Base-by-base conservation (phyloP, 805 yeast species). In the Candida pseudofarinosa region DNA sequence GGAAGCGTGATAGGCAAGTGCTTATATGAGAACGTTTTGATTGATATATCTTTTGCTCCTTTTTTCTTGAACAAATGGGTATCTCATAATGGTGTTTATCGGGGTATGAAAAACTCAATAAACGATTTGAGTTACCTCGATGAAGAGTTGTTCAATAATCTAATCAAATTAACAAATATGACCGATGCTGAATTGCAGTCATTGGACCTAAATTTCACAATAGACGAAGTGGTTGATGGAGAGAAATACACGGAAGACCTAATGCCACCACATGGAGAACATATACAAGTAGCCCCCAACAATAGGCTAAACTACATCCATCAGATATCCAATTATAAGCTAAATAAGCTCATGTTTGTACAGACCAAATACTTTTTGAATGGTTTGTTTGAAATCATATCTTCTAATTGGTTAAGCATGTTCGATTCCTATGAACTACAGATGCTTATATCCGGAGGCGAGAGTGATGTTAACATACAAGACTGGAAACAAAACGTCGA, bases 1-100 rank as follows among this genome's bases (percentile, higher is more conserved):
- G 99, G 99, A 0, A 81, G 75, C 66, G 69, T 89, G 4, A 71
- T 91, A 36, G 99, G 97, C 1, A 91, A 89, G 58, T 90, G 97
- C 55, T 67, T 91, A 3, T 88, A 87, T 58, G 96, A 88, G 42
- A 81, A 81, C 40, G 83, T 89, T 3, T 68, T 91, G 48, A 79
- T 91, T 5, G 95, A 90, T 60, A 77, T 87, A 18, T 76, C 81
- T 14, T 90, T 91, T 73, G 89, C 97, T 0, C 86, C 91, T 2
- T 88, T 88, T 49, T 91, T 91, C 54, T 60, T 93, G 35, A 60
- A 80, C 75, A 60, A 85, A 56, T 79, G 91, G 83, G 67, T 76
- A 39, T 68, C 65, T 36, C 60, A 72, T 7, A 71, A 68, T 28
- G 30, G 39, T 10, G 32, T 23, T 13, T 18, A 28, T 14, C 62